Base-by-base conservation (phyloP, 139 green algal species). In the Tetratostichococcus sp. region DNA sequence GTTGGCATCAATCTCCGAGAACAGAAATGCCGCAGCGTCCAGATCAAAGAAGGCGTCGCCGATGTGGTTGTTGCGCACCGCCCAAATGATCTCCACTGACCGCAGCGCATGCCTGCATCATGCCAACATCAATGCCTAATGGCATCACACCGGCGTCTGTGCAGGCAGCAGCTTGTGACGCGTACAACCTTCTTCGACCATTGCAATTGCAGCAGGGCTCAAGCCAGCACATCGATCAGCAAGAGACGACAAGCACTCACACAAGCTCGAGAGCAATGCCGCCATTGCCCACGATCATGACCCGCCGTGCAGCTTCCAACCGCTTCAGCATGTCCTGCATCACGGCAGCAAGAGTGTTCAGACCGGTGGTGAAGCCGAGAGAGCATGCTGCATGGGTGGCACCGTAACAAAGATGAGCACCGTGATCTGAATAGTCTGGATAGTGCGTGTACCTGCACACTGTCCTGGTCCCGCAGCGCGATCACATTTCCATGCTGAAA, bases 31-130 rank as follows among this genome's bases (percentile, higher is more conserved):
- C 0, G 90, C 91, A 14, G 89, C 91, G 66, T 97, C 91, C 4
- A 80, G 30, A 65, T 97, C 93, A 66, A 97, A 95, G 74, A 96
- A 94, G 0, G 93, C 89, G 74, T 97, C 93, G 0, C 88, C 92
- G 25, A 97, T 87, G 75, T 94, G 86, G 2, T 30, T 80, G 65
- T 97, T 91, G 75, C 87, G 88, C 32, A 92, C 42, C 30, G 85
- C 84, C 92, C 93, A 97, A 4, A 93, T 82, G 14, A 96, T 76
- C 33, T 95, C 85, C 39, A 89, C 25, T 6, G 74, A 82, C 28
- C 43, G 57, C 35, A 91, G 70, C 43, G 77, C 73, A 8, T 59
- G 30, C 17, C 83, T 82, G 72, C 75, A 69, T 23, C 33, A 73
- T n/a, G n/a, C n/a, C n/a, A n/a, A n/a, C n/a, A n/a, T n/a, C n/a